Evolutionary conservation across 345 rosid genomes (phyloP).

Genomic region (Gossypium bickii): DNA sequence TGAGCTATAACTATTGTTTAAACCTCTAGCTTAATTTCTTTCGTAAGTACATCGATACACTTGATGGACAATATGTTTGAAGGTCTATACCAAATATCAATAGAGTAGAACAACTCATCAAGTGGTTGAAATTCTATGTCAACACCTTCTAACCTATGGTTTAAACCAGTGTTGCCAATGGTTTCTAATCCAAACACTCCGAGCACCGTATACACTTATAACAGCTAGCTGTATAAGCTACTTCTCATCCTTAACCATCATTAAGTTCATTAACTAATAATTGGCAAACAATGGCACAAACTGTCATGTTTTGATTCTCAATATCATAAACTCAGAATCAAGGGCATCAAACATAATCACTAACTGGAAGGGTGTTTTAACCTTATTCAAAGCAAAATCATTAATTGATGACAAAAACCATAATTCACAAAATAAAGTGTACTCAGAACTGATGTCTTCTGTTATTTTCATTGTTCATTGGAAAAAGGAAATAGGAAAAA

Average conservation of each 20-base stretch:
- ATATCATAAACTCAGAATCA: background rate
- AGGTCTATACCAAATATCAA: no score
- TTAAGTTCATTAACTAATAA: background rate
- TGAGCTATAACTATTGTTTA: no score
- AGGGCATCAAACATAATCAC: background rate
- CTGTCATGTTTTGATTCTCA: background rate
- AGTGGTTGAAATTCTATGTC: no score
- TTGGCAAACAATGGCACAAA: background rate
- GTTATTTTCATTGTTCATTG: background rate
- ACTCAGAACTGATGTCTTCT: constrained; percentile 10
- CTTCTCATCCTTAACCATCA: background rate
- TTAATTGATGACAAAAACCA: background rate
- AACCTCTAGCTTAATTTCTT: no score
- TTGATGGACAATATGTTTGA: no score
- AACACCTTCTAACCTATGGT: no score
- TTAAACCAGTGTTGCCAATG: no score
- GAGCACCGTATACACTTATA: no score
- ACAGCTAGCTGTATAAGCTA: background rate
- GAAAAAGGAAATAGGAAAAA: background rate
- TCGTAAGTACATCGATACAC: no score
- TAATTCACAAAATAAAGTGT: constrained; percentile 8
- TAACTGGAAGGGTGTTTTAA: background rate
- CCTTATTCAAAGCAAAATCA: constrained; percentile 10
- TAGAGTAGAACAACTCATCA: no score
- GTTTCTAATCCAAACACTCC: no score